These are phyloP conservation scores for Schizosaccharomyces octosporus DNA, from an alignment of 805 yeast genomes.

Conservation along the genomic window DNA sequence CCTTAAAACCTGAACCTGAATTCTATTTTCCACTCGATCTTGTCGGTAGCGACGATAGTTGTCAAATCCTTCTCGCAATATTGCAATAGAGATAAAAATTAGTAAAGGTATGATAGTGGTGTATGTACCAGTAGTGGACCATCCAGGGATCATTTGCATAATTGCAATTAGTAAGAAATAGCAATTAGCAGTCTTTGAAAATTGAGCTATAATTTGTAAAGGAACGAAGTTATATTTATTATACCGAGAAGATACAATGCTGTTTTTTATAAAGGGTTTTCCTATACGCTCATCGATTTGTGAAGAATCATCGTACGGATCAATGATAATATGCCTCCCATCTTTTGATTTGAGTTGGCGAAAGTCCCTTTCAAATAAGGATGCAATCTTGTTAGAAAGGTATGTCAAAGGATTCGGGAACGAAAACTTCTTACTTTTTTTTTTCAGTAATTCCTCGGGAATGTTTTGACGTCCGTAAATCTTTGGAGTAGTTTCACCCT, in stretches of 20 bases:
- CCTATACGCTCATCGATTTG: conserved; percentile 47
- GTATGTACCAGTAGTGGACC: conserved; percentile 91
- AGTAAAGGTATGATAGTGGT: conserved; percentile 79
- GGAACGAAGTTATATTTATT: conserved; percentile 63
- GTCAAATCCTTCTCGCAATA: conserved; percentile 80
- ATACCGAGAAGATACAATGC: conserved; percentile 70
- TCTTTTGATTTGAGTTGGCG: background rate
- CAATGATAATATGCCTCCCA: background rate
- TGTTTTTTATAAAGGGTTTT: conserved; percentile 36
- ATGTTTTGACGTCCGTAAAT: background rate
- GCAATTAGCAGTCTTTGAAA: conserved; percentile 66
- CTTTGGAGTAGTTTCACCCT: background rate
- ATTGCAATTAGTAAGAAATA: conserved; percentile 78
- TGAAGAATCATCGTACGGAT: conserved; percentile 8
- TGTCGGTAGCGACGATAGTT: conserved; percentile 69
- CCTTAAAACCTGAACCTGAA: conserved; percentile 20
- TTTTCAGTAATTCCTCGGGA: background rate
- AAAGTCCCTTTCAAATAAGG: background rate
- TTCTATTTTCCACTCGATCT: conserved; percentile 64
- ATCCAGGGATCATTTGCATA: conserved; percentile 82
- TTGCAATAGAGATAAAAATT: conserved; percentile 69
- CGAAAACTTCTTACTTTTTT: background rate
- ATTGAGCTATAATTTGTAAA: conserved; percentile 69
- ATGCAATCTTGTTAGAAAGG: background rate
- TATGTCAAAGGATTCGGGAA: background rate